phyloP scores from a whole-genome alignment of 2,329 filamentous ascomycete species.

The Colletotrichum navitas region DNA sequence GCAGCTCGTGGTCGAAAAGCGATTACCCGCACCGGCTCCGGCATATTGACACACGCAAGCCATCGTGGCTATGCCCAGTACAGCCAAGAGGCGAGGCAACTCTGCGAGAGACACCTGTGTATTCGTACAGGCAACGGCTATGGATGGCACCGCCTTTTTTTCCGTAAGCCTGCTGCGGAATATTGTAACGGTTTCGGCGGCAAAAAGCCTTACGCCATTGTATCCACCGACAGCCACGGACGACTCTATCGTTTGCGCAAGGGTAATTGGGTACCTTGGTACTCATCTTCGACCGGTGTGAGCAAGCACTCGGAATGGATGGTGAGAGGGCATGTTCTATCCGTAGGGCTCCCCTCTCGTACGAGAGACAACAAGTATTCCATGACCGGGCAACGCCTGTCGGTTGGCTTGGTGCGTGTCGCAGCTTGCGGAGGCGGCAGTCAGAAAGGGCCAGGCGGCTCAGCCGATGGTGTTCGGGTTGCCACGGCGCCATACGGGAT shows the following conservation, averaged over 20 bases:
- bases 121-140: neutral
- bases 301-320: neutral
- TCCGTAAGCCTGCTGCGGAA: neutral
- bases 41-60: constrained; percentile 36
- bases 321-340: neutral
- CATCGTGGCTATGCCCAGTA: constrained; percentile 36
- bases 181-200: constrained; percentile 20
- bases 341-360: neutral
- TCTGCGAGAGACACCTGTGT: neutral
- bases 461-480: neutral
- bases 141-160: neutral
- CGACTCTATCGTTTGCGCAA: constrained; percentile 34
- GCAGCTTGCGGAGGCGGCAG: constrained; percentile 4
- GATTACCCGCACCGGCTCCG: constrained; percentile 1
- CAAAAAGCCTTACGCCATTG: constrained; percentile 36
- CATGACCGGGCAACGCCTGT: constrained; percentile 29
- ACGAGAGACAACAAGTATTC: constrained; percentile 14
- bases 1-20: neutral
- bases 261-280: constrained; percentile 24
- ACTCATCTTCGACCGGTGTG: neutral
- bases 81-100: constrained; percentile 27
- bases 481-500: neutral
- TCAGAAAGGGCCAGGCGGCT: neutral
- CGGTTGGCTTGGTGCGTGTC: constrained; percentile 10
- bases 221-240: constrained; percentile 20